A percentile compares a stretch with the other conserved stretches of the same genome.
These are phyloP conservation scores for Cutaneotrichosporon sp. DNA, from an alignment of 1,284 basidiomycete species.

Conservation along the genomic window DNA sequence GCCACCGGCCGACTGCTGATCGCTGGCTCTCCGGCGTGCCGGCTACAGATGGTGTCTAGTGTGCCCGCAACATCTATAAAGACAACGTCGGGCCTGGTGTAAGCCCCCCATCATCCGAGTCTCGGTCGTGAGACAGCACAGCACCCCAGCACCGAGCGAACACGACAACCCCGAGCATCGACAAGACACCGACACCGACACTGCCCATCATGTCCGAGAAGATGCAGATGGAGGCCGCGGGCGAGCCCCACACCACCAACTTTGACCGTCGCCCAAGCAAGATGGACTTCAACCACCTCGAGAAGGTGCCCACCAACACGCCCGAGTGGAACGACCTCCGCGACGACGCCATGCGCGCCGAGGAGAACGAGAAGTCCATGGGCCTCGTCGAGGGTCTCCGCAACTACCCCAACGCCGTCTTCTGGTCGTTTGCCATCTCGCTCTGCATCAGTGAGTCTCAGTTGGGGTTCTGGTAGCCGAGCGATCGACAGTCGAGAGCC, in stretches of 20 bases:
- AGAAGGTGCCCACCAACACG: background rate
- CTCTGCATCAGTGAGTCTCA: conserved; percentile 17
- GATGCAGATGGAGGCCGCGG: background rate
- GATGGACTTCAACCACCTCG: conserved; percentile 1
- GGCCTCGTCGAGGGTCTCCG: conserved; percentile 16
- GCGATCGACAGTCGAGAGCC: background rate
- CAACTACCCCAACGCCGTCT: conserved; percentile 23
- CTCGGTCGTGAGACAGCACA: background rate
- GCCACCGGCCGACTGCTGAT: background rate
- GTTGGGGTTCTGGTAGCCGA: no score
- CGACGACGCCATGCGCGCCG: conserved; percentile 24
- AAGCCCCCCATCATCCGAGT: background rate
- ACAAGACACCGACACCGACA: no score
- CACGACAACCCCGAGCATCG: no score
- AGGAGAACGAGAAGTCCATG: conserved; percentile 19
- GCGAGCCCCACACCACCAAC: background rate
- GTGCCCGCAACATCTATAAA: background rate
- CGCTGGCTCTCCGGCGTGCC: no score
- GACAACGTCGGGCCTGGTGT: background rate
- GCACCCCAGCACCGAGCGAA: background rate
- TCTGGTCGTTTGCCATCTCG: conserved; percentile 26
- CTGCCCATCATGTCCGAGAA: background rate
- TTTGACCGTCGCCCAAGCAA: background rate
- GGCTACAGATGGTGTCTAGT: background rate
- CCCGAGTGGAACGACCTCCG: conserved; percentile 5